These are phyloP conservation scores for Mortierella sp. DNA, from an alignment of 371 early-diverging fungal genomes.

Conservation along the genomic window DNA sequence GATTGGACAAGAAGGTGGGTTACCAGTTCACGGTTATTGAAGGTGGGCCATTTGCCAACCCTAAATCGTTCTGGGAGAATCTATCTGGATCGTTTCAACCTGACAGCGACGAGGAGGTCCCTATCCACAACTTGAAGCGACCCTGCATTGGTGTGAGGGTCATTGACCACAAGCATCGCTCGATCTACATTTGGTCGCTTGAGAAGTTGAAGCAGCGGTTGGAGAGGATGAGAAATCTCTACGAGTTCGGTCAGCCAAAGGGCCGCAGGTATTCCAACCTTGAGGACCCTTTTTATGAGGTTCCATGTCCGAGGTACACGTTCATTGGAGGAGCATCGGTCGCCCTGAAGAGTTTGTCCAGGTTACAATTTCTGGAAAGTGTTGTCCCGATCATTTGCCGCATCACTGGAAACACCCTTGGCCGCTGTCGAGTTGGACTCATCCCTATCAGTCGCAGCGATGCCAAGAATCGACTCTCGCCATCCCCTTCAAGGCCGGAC, in stretches of 20 bases:
- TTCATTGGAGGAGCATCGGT: constrained; percentile 72
- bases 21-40: constrained; percentile 86
- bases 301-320: constrained; percentile 69
- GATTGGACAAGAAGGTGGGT: constrained; percentile 77
- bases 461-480: constrained; percentile 16
- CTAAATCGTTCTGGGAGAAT: constrained; percentile 72
- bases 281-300: constrained; percentile 82
- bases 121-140: constrained; percentile 59
- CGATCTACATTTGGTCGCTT: constrained; percentile 81
- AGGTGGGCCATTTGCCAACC: constrained; percentile 61
- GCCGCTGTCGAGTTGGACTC: constrained; percentile 58
- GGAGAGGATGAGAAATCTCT: constrained; percentile 81
- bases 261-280: constrained; percentile 79
- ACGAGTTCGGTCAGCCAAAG: constrained; percentile 77
- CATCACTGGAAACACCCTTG: constrained; percentile 67
- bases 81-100: constrained; percentile 64
- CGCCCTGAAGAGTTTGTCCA: constrained; percentile 61
- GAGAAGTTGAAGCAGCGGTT: constrained; percentile 74
- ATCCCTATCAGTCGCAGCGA: constrained; percentile 58
- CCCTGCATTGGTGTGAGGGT: constrained; percentile 78
- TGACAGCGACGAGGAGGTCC: constrained; percentile 66
- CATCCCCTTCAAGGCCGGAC: constrained; percentile 15
- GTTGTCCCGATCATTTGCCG: constrained; percentile 66
- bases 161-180: constrained; percentile 75
- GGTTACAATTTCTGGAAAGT: constrained; percentile 63